Base-by-base conservation (phyloP, 257 asterid species). In the Cruciata laevipes region DNA sequence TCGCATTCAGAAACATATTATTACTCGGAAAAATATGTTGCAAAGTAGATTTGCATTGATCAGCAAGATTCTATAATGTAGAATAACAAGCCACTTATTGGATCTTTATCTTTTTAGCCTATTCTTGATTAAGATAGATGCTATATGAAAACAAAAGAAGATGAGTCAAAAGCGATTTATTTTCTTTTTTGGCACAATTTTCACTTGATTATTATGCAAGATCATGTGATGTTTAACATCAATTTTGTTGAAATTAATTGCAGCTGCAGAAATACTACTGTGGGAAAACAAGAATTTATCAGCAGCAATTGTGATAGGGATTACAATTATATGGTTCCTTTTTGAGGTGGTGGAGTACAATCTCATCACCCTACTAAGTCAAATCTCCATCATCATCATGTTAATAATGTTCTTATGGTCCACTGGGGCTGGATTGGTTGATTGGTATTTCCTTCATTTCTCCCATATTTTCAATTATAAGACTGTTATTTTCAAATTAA, bases 251-350 rank as follows among this genome's bases (percentile, higher is more conserved):
- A 30, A 53, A 21, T 38, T 79, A 53, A 21, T 38, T 79, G 78
- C 88, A 89, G 96, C 73, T 69, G 95, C 92, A 33, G 95, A 91
- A 25, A 59, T 82, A 64, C 31, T 87, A 40, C 72, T 83, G 44
- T 91, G 98, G 98, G 84, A 81, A 82, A 81, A 87, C 81, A 84
- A 76, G 80, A 78, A 83, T 25, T 68, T 87, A 72, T 85, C 96
- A 7, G 95, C 95, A 1, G 87, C 90, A 33, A 84, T 83, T 23
- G 55, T 89, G 56, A 20, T 85, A 0, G 92, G 90, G 17, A 70
- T 77, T 61, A 87, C 96, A 1, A 61, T 71, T 0, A 75, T 91
- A 59, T 91, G 96, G 96, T 83, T 85, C 61, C 84, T 89, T 30
- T 91, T 87, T 23, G 95, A 89, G 80, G 88, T 91, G 16, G 80